A percentile compares a stretch with the other conserved stretches of the same genome.
Evolutionary conservation across 2,329 filamentous ascomycete species (phyloP).

Genomic region (Aspergillus luchuensis): DNA sequence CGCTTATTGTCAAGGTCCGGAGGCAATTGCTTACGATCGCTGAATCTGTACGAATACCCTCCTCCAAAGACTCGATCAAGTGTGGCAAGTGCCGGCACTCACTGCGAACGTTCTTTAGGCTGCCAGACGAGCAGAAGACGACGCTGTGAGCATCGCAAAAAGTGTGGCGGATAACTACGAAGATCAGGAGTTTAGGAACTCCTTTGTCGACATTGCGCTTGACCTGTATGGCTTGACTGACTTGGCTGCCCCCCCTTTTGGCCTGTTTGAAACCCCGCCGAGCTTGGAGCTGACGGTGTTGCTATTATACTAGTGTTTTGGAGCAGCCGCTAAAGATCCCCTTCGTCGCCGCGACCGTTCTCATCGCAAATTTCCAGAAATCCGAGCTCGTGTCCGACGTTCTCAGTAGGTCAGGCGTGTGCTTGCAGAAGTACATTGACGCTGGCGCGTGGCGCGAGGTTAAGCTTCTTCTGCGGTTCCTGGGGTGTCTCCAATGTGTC

Average conservation of each 20-base stretch:
- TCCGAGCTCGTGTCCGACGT: constrained; percentile 73
- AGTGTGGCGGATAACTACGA: constrained; percentile 80
- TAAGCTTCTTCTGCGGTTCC: constrained; percentile 85
- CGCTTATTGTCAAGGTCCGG: constrained; percentile 70
- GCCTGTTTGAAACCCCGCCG: constrained; percentile 1
- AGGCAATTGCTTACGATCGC: constrained; percentile 78
- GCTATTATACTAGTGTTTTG: constrained; percentile 53
- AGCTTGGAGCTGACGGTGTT: constrained; percentile 22
- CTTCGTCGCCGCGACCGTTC: constrained; percentile 80
- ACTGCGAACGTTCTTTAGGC: constrained; percentile 45
- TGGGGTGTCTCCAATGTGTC: constrained; percentile 80
- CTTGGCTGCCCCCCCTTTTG: neutral
- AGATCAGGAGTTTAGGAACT: constrained; percentile 73
- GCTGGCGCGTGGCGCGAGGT: constrained; percentile 83
- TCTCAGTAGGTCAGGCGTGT: constrained; percentile 62
- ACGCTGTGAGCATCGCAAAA: constrained; percentile 73
- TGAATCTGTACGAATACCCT: constrained; percentile 60
- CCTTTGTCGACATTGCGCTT: constrained; percentile 71
- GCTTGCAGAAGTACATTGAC: constrained; percentile 67
- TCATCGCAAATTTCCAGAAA: constrained; percentile 77
- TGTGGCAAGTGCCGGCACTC: constrained; percentile 15
- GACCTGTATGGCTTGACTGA: constrained; percentile 61
- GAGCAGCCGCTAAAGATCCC: constrained; percentile 99
- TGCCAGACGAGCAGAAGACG: constrained; percentile 75
- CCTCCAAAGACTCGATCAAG: constrained; percentile 2